These are phyloP conservation scores for Barnettozyma siamensis DNA, from an alignment of 805 yeast species.

Conservation along the genomic window DNA sequence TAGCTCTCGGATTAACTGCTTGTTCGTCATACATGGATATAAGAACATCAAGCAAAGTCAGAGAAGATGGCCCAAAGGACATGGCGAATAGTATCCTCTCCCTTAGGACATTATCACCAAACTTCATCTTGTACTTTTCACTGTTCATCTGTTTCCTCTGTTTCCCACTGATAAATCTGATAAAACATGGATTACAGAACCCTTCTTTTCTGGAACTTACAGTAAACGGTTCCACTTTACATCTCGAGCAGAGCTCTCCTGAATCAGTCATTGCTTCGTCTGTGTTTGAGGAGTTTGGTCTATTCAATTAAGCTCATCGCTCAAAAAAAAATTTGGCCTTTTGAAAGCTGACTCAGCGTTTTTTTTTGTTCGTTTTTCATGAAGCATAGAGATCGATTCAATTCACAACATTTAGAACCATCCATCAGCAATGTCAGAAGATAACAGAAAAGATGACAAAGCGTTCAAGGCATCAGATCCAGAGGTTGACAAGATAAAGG, in stretches of 20 bases:
- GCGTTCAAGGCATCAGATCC: slow-evolving; percentile 20
- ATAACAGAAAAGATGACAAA: slow-evolving; percentile 15
- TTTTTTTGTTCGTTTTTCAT: not conserved
- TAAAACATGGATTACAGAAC: slow-evolving; percentile 64
- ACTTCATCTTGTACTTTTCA: slow-evolving; percentile 70
- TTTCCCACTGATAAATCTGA: slow-evolving; percentile 68
- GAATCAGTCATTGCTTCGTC: not conserved
- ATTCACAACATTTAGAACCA: not conserved
- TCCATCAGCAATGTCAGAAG: slow-evolving; percentile 3
- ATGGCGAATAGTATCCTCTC: slow-evolving; percentile 53
- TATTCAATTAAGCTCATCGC: slow-evolving; percentile 11
- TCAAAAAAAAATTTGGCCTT: slow-evolving; percentile 1
- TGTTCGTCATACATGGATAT: slow-evolving; percentile 61
- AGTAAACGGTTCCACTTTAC: slow-evolving; percentile 38
- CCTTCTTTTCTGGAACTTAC: slow-evolving; percentile 54
- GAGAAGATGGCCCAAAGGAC: slow-evolving; percentile 62
- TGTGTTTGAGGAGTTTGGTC: no score
- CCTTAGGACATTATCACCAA: slow-evolving; percentile 35
- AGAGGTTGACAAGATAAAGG: slow-evolving; percentile 29
- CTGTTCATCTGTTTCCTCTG: slow-evolving; percentile 70
- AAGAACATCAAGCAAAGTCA: slow-evolving; percentile 64
- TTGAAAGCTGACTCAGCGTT: not conserved
- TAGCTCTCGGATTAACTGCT: slow-evolving; percentile 50
- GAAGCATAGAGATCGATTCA: no score
- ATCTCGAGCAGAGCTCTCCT: slow-evolving; percentile 31